These are phyloP conservation scores for Rhytidiadelphus loreus DNA, from an alignment of 225 moss, liverwort and hornwort species.

Conservation along the genomic window DNA sequence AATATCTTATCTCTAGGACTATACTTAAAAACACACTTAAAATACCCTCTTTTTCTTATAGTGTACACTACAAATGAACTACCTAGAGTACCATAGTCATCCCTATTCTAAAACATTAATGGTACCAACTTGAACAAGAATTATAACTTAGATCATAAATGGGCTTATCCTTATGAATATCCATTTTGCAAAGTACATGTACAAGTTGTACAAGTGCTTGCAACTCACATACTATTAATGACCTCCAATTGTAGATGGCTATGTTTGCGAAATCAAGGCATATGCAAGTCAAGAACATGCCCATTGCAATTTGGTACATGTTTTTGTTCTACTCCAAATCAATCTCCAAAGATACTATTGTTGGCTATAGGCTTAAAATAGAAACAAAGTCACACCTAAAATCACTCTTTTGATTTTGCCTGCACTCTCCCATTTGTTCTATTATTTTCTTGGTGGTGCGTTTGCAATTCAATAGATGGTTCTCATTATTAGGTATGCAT, in stretches of 20 bases:
- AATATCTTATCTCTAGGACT: too few relatives aligned
- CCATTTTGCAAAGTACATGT: not conserved
- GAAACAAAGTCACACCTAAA: not conserved
- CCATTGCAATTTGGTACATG: rapidly evolving
- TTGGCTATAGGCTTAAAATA: rapidly evolving
- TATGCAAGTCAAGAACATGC: not conserved
- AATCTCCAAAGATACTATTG: rapidly evolving
- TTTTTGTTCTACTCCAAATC: not conserved
- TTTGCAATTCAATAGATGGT: not conserved
- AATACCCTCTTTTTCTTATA: too few relatives aligned
- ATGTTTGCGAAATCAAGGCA: not conserved
- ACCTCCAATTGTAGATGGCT: rapidly evolving
- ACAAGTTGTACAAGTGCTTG: not conserved
- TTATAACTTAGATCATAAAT: too few relatives aligned
- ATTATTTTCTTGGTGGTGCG: rapidly evolving
- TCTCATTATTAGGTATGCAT: rapidly evolving
- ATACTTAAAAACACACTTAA: too few relatives aligned
- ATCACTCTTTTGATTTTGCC: rapidly evolving
- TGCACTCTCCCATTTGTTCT: not conserved
- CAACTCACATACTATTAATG: rapidly evolving
- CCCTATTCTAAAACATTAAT: not conserved
- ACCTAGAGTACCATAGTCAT: not conserved
- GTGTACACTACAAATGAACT: not conserved
- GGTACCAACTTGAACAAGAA: not conserved
- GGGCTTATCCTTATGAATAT: not conserved